Percentiles rank a stretch among this genome's conserved stretches.
Conservation (phyloP, 805 yeast species). For the Ogataea trehalophila region DNA sequence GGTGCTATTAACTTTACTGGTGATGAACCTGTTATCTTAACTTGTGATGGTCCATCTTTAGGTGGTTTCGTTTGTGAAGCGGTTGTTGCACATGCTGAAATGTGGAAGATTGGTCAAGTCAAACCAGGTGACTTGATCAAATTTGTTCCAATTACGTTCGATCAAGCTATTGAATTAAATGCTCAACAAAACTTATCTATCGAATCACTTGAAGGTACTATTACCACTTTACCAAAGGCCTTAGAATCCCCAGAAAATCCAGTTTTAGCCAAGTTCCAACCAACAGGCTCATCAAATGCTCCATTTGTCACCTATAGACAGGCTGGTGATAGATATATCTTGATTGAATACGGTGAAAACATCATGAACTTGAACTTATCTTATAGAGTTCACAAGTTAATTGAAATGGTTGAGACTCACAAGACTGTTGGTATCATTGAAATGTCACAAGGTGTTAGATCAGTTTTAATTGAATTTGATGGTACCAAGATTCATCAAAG, state of each 20-base stretch:
- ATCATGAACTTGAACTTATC: constrained; percentile 78
- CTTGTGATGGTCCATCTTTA: constrained; percentile 96
- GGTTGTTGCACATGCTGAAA: constrained; percentile 90
- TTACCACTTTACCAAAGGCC: constrained; percentile 27
- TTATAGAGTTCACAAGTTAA: constrained; percentile 80
- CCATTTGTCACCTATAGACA: constrained; percentile 86
- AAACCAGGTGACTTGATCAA: constrained; percentile 87
- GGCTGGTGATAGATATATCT: constrained; percentile 92
- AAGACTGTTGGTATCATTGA: constrained; percentile 80
- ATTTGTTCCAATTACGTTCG: constrained; percentile 73
- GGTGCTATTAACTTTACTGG: constrained; percentile 99
- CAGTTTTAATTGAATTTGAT: constrained; percentile 84
- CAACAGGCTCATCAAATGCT: constrained; percentile 39
- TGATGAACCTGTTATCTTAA: constrained; percentile 94
- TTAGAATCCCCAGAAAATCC: constrained; percentile 59
- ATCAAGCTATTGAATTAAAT: constrained; percentile 63
- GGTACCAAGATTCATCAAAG: constrained; percentile 58
- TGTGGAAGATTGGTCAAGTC: constrained; percentile 98
- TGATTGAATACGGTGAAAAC: constrained; percentile 91
- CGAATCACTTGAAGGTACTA: constrained; percentile 38
- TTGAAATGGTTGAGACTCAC: constrained; percentile 60
- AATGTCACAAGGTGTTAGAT: constrained; percentile 96
- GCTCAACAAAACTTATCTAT: constrained; percentile 53
- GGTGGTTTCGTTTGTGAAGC: constrained; percentile 98
- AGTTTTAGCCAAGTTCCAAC: constrained; percentile 50